phyloP scores from a whole-genome alignment of 2,329 filamentous ascomycete species.

The Colletotrichum chlorophyti region DNA sequence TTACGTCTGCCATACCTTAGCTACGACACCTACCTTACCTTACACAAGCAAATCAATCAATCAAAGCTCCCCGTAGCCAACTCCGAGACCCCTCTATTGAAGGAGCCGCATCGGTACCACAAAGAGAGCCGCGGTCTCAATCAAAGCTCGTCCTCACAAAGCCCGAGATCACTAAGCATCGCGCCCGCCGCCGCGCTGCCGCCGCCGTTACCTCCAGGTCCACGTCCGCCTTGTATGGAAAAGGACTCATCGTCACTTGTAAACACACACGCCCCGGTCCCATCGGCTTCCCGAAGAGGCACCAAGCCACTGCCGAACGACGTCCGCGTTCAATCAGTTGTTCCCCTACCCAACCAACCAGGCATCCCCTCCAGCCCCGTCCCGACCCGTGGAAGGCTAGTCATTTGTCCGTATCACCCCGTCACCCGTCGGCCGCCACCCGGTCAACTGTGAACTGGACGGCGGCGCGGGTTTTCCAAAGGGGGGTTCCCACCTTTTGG shows the following conservation, averaged over 20 bases:
- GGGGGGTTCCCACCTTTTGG: background rate
- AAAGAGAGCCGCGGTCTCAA: no score
- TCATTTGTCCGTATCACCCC: background rate
- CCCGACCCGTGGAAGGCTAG: background rate
- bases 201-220: no score
- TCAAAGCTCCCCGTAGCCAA: background rate
- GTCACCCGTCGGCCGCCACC: background rate
- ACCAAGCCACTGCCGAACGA: constrained; percentile 16
- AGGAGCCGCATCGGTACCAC: constrained; percentile 2
- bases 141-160: background rate
- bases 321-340: constrained; percentile 10
- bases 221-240: no score
- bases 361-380: background rate
- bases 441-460: constrained; percentile 5
- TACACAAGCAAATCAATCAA: no score
- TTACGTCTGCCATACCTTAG: no score
- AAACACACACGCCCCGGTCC: background rate
- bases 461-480: background rate
- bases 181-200: no score
- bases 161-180: no score
- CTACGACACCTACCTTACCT: no score
- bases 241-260: no score
- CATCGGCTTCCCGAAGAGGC: constrained; percentile 13
- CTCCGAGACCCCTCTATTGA: background rate
- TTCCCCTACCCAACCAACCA: background rate